phyloP scores from a whole-genome alignment of 805 yeast genomes.

The Saccharomycopsis javanensis region DNA sequence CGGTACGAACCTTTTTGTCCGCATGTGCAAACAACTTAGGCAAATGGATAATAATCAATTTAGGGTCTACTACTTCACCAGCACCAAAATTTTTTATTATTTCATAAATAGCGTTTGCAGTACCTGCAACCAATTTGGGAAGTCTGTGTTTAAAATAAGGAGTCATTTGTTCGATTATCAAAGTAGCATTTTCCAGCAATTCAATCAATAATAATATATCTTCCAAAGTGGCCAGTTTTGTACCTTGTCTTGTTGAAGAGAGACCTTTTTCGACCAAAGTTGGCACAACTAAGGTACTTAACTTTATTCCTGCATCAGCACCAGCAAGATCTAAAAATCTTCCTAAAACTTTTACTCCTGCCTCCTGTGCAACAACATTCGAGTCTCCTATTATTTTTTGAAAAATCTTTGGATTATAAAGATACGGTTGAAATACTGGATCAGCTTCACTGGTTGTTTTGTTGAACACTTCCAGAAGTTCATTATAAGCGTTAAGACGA shows the following conservation, averaged over 20 bases:
- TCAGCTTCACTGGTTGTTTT: conserved; percentile 47
- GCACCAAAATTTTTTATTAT: conserved; percentile 59
- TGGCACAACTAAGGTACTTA: conserved; percentile 36
- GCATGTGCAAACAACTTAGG: conserved; percentile 75
- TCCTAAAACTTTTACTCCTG: conserved; percentile 51
- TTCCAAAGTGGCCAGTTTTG: conserved; percentile 56
- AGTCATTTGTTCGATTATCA: conserved; percentile 54
- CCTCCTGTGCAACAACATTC: conserved; percentile 88
- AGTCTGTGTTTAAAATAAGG: conserved; percentile 53
- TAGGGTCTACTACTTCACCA: conserved; percentile 41
- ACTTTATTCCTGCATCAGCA: conserved; percentile 29
- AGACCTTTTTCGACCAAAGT: conserved; percentile 75
- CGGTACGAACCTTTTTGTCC: conserved; percentile 76
- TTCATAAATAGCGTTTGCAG: conserved; percentile 44
- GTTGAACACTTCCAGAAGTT: conserved; percentile 42
- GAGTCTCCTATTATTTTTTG: conserved; percentile 59
- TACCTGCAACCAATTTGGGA: conserved; percentile 73
- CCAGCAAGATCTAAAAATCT: conserved; percentile 52
- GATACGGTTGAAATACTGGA: conserved; percentile 40
- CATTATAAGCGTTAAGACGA: conserved; percentile 70
- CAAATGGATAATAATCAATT: conserved; percentile 44
- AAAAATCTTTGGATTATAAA: conserved; percentile 44
- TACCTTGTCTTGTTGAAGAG: conserved; percentile 62
- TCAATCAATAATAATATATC: conserved; percentile 57
- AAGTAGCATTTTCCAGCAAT: conserved; percentile 47